Evolutionary conservation across 768 basidiomycete species (phyloP).

Genomic region (Hypholoma fasciculare): DNA sequence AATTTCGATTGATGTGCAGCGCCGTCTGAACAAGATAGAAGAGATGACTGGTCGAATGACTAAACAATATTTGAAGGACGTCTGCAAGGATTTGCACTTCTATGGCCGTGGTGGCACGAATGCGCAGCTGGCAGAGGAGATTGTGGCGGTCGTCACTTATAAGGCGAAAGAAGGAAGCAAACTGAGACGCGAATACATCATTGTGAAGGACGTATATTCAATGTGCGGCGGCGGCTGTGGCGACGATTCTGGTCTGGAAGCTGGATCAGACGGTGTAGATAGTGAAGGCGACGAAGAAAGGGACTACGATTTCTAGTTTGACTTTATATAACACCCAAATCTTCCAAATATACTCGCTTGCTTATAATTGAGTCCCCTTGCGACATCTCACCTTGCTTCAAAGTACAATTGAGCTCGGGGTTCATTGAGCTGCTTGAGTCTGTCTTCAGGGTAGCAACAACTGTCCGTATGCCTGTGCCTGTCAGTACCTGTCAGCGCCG

Average conservation of each 20-base stretch:
- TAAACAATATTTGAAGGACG: slow-evolving; percentile 1
- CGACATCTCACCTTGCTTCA: no score
- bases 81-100: not conserved
- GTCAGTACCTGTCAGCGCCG: no score
- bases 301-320: not conserved
- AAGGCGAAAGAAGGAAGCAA: not conserved
- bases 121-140: not conserved
- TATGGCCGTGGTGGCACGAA: slow-evolving; percentile 1
- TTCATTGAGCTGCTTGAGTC: no score
- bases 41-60: slow-evolving; percentile 6
- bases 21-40: not conserved
- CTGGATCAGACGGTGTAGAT: not conserved
- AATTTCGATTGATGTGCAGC: not conserved
- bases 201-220: slow-evolving; percentile 1
- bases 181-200: slow-evolving; percentile 1
- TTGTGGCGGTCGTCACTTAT: not conserved
- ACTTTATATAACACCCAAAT: no score
- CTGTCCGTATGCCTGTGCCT: no score
- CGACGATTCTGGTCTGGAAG: not conserved
- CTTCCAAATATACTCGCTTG: no score
- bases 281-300: not conserved
- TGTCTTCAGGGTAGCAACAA: no score
- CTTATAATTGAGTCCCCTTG: no score
- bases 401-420: no score
- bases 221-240: slow-evolving; percentile 6